These are phyloP conservation scores for Kockiozyma suomiensis DNA, from an alignment of 805 yeast species.

Conservation along the genomic window DNA sequence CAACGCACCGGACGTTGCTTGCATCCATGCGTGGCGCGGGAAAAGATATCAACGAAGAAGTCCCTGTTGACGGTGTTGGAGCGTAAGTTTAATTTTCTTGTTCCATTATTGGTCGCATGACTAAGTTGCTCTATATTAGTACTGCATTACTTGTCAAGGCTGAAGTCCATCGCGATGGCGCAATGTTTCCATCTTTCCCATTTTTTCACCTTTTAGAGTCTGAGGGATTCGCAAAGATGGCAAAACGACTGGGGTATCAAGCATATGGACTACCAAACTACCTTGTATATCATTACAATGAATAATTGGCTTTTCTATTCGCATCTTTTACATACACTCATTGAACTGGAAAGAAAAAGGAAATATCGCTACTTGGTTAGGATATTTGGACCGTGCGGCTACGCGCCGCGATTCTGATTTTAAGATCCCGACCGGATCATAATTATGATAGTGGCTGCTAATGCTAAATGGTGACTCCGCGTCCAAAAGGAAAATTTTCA, in stretches of 20 bases:
- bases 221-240: slow-evolving; percentile 97
- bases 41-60: slow-evolving; percentile 61
- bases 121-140: too few relatives aligned
- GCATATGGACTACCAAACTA: slow-evolving; percentile 94
- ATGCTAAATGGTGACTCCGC: too few relatives aligned
- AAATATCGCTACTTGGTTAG: too few relatives aligned
- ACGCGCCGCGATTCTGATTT: too few relatives aligned
- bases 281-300: slow-evolving; percentile 88
- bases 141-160: slow-evolving; percentile 95
- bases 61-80: slow-evolving; percentile 95
- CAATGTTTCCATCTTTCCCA: slow-evolving; percentile 99
- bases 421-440: too few relatives aligned
- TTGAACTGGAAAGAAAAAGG: not conserved
- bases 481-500: too few relatives aligned
- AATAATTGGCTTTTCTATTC: too few relatives aligned
- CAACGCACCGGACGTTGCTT: slow-evolving; percentile 93
- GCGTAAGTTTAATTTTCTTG: slow-evolving; percentile 42
- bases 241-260: slow-evolving; percentile 87
- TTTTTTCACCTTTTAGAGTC: slow-evolving; percentile 96
- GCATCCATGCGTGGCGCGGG: slow-evolving; percentile 76
- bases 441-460: too few relatives aligned
- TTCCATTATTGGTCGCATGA: too few relatives aligned
- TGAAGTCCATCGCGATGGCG: slow-evolving; percentile 98
- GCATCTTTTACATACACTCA: too few relatives aligned
- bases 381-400: too few relatives aligned